These are phyloP conservation scores for Lenwebbia sp. DNA, from an alignment of 345 rosid genomes.

Conservation along the genomic window DNA sequence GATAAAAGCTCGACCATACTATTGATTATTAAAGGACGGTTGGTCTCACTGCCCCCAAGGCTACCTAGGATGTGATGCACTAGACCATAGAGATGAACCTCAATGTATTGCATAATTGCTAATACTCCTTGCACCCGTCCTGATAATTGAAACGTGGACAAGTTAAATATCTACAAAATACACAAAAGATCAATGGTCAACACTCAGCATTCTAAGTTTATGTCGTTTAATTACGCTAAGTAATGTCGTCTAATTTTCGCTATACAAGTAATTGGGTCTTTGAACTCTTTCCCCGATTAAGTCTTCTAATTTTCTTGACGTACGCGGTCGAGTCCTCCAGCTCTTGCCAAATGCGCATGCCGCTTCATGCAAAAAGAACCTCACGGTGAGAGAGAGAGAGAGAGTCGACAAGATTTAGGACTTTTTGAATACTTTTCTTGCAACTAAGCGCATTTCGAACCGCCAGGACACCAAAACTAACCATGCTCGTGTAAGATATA, in stretches of 20 bases:
- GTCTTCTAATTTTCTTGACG: neutral
- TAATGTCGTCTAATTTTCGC: neutral
- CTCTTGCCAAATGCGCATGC: neutral
- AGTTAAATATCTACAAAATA: neutral
- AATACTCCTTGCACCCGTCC: neutral
- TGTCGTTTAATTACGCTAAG: neutral
- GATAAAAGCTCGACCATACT: rapidly evolving
- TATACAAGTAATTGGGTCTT: neutral
- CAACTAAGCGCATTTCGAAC: neutral
- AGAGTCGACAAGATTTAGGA: neutral
- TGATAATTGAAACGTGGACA: neutral
- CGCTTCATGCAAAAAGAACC: neutral
- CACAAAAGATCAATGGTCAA: neutral
- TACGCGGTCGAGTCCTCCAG: neutral
- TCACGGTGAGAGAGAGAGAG: neutral
- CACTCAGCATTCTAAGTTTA: neutral
- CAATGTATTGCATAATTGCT: neutral
- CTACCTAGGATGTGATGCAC: neutral
- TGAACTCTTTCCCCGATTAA: neutral
- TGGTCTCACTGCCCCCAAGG: rapidly evolving
- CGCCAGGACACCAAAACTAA: neutral
- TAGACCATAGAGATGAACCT: neutral
- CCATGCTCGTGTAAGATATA: neutral
- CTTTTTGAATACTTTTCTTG: neutral
- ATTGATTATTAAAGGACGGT: rapidly evolving